phyloP scores from a whole-genome alignment of 768 basidiomycete genomes.

The Mycena polygramma region DNA sequence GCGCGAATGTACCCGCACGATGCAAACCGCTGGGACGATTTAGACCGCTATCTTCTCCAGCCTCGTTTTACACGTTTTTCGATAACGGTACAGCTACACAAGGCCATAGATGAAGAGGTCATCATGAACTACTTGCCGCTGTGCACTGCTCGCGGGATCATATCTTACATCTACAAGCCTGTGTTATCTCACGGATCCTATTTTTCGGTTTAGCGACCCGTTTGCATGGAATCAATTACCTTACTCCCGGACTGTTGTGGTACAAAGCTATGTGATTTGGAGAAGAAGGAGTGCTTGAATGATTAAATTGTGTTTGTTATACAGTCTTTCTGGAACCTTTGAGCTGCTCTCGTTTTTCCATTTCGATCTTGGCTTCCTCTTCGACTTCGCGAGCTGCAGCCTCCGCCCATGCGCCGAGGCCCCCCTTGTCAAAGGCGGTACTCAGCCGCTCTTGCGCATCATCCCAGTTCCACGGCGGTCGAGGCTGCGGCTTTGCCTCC shows the following conservation, averaged over 20 bases:
- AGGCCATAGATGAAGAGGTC: constrained; percentile 13
- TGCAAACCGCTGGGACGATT: constrained; percentile 1
- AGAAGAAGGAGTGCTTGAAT: too few relatives aligned
- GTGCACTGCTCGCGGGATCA: constrained; percentile 6
- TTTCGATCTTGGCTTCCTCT: constrained; percentile 66
- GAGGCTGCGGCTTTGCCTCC: constrained; percentile 23
- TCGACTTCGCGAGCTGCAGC: constrained; percentile 69
- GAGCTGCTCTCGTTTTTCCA: constrained; percentile 46
- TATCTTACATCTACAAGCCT: constrained; percentile 4
- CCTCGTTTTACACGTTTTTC: not conserved
- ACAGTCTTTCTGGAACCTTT: constrained; percentile 11
- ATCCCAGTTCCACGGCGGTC: constrained; percentile 63
- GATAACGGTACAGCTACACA: constrained; percentile 7
- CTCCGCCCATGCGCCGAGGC: constrained; percentile 68
- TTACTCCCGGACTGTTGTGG: too few relatives aligned
- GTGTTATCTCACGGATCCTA: not conserved
- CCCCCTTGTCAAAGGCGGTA: constrained; percentile 70
- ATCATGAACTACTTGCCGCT: constrained; percentile 7
- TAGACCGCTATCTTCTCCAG: constrained; percentile 11
- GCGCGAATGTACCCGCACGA: constrained; percentile 7
- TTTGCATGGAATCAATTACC: not conserved
- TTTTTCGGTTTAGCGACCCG: not conserved
- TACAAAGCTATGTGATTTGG: too few relatives aligned
- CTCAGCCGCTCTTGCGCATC: constrained; percentile 67
- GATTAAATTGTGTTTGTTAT: not conserved